Evolutionary conservation across 257 asterid genomes (phyloP).

Genomic region (Plectranthus barbatus): DNA sequence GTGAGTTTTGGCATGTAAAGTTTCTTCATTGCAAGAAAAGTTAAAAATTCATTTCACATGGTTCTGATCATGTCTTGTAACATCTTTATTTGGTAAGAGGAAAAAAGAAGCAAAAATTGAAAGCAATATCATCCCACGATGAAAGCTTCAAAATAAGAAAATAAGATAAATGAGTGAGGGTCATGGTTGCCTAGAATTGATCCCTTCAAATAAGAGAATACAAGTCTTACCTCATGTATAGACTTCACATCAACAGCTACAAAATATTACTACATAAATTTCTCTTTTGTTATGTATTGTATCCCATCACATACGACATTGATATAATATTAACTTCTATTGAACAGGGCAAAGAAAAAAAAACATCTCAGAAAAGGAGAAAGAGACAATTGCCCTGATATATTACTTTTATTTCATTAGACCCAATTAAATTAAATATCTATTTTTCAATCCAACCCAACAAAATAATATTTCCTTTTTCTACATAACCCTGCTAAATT

Average conservation of each 20-base stretch:
- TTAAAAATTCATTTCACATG: no score
- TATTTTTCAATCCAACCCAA: no score
- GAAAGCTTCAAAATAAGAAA: background rate
- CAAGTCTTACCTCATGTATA: background rate
- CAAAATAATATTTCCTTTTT: no score
- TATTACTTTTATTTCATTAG: no score
- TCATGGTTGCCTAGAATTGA: slow-evolving; percentile 10
- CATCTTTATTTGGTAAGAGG: background rate
- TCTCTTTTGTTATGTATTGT: no score
- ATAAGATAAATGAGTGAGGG: background rate
- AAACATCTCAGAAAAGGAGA: background rate
- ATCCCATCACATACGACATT: slow-evolving; percentile 3
- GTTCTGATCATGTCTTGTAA: no score
- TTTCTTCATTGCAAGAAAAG: background rate
- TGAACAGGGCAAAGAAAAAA: background rate
- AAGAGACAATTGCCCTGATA: no score
- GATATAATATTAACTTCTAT: background rate
- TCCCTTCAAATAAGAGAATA: background rate
- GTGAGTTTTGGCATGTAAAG: slow-evolving; percentile 32
- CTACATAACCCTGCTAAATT: no score
- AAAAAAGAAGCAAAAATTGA: background rate
- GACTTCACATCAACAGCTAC: slow-evolving; percentile 6
- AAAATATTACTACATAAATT: background rate
- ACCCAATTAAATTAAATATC: no score
- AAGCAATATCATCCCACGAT: background rate